Evolutionary conservation across 768 basidiomycete genomes (phyloP), one percentile per base, ranked within the genome.

Genomic region (Heimioporus sp.): DNA sequence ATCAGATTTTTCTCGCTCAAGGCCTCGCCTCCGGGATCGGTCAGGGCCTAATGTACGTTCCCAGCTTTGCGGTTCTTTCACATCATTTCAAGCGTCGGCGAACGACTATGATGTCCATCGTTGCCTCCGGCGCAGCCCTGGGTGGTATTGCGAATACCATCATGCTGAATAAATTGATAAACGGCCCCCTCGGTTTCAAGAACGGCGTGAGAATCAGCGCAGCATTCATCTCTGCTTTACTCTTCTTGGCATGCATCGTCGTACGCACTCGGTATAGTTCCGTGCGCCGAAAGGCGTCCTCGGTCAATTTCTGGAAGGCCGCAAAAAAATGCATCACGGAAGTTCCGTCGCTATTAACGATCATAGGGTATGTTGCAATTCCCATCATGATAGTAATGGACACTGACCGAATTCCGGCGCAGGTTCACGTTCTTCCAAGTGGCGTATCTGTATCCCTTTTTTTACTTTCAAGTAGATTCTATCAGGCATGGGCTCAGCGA

Each of bases 71-170:
- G 6, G 53, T 80, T 19, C 57, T 77, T 9, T 71, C 75, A 5
- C 79, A 78, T 32, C 72, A 76, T 55, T 82, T 81, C 64, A 60
- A 62, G 30, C 64, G 62, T 43, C 65, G 69, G 13, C 67, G 77
- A 21, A 62, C 75, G 4, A 54, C 76, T 5, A 76, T 77, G 7
- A 75, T 78, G 58, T 76, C 79, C 10, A 59, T 81, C 39, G 71
- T 70, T 6, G 35, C 76, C 28, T 77, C 79, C 28, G 78, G 77
- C 20, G 72, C 76, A 32, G 74, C 80, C 3, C 61, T 83, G 3
- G 85, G 86, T 9, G 81, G 79, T 7, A 67, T 81, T 19, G 57
- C 80, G 13, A 77, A 84, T 49, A 81, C 83, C 1, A 81, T 85
- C 55, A 77, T 86, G 73, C 67, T 88, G 28, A 86, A 87, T 61